phyloP scores from a whole-genome alignment of 371 early-diverging fungal species.

The Apophysomyces elegans region DNA sequence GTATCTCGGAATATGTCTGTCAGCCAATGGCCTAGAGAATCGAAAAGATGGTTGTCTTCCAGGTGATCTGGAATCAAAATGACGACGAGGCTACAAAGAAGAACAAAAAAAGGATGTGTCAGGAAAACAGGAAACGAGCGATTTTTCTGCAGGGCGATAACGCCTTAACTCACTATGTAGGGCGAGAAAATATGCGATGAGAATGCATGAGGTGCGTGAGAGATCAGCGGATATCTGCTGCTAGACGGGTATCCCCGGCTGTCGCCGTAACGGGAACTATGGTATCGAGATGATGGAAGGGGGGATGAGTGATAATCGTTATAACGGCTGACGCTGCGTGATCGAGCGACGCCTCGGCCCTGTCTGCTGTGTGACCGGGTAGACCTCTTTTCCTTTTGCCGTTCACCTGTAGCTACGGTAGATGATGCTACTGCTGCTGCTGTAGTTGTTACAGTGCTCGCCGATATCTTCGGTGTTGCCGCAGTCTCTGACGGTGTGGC shows the following conservation, averaged over 20 bases:
- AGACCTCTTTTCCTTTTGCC: constrained; percentile 8
- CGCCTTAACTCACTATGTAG: constrained; percentile 8
- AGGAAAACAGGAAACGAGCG: neutral
- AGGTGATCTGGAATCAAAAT: constrained; percentile 26
- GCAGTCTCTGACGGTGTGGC: neutral
- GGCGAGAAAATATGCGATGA: constrained; percentile 16
- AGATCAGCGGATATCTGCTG: constrained; percentile 13
- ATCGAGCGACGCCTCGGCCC: constrained; percentile 22
- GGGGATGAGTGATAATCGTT: constrained; percentile 14
- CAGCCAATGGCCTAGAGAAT: constrained; percentile 24
- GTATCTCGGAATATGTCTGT: constrained; percentile 34
- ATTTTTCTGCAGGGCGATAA: constrained; percentile 12
- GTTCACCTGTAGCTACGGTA: neutral
- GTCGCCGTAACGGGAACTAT: constrained; percentile 25
- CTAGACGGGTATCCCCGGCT: constrained; percentile 11
- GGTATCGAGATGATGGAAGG: constrained; percentile 17
- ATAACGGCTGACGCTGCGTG: constrained; percentile 30
- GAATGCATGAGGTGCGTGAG: constrained; percentile 14
- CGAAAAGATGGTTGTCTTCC: constrained; percentile 23
- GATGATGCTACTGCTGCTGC: constrained; percentile 12
- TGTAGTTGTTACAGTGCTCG: neutral
- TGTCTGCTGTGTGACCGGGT: constrained; percentile 22
- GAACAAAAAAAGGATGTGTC: neutral
- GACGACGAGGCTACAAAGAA: constrained; percentile 31
- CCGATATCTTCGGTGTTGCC: neutral